Evolutionary conservation across 2,329 filamentous ascomycete species (phyloP).

Genomic region (Botrytis fragariae): DNA sequence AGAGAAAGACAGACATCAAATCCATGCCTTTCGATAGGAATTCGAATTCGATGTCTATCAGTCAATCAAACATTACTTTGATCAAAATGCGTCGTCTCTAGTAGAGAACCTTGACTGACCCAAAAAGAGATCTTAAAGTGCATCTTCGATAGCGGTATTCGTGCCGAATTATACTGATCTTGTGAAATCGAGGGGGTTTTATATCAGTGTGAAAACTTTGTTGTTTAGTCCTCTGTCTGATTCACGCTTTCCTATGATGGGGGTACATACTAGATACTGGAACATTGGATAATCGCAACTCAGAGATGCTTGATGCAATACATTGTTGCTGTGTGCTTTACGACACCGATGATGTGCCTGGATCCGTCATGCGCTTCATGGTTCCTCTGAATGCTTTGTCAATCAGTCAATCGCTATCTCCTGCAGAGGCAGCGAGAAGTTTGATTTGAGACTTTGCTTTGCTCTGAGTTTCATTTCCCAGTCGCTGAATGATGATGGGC

Average conservation of each 20-base stretch:
- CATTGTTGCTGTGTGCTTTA: background rate
- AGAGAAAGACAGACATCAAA: background rate
- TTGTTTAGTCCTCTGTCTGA: background rate
- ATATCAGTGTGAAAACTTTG: background rate
- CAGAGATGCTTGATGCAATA: background rate
- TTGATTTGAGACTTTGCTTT: background rate
- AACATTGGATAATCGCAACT: background rate
- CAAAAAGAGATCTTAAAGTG: background rate
- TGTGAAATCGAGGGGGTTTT: background rate
- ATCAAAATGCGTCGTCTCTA: background rate
- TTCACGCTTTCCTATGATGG: background rate
- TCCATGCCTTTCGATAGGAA: background rate
- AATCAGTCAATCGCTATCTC: background rate
- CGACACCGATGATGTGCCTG: background rate
- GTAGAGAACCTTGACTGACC: background rate
- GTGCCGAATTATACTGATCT: background rate
- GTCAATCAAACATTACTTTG: background rate
- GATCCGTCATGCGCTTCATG: background rate
- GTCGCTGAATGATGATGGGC: background rate
- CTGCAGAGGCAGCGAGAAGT: background rate
- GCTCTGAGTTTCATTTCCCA: background rate
- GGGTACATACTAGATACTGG: background rate
- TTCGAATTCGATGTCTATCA: no score
- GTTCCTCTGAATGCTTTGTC: background rate
- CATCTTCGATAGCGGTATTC: background rate